Evolutionary conservation across 2,329 filamentous ascomycete genomes (phyloP), one percentile per base, ranked within the genome.

Genomic region (Trichoderma hamatum): DNA sequence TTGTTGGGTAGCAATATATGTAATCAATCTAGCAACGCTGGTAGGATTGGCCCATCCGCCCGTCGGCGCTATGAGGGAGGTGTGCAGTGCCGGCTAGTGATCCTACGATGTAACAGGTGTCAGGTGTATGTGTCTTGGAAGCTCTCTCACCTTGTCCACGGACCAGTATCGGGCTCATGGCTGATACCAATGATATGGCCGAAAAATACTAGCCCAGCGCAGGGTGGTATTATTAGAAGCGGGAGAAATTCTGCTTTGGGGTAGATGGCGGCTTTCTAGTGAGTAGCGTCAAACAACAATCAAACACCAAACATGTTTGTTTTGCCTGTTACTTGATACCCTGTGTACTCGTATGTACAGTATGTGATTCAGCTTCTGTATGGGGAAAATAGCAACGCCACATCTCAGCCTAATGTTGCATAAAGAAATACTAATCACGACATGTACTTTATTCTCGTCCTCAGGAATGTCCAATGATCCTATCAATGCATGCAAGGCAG

Each of bases 41-140:
- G 30, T 30, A 36, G 62, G 34, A 65, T 32, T 65, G 62, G 51
- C 51, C 46, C 46, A 49, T 49, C 46, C 62, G 39, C 36, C 49
- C 46, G 49, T 51, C 32, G 62, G 34, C 56, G 34, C 24, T 13
- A 21, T 3, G 14, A 30, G 43, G 34, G 51, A 24, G 51, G 51
- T 55, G 61, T n/a, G 36, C 16, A 7, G 51, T 56, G 51, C 34
- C 58, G 26, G 21, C 36, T 28, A 46, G 51, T 36, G 51, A 65
- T 56, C 51, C 62, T 65, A 24, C 52, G 14, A 56, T 65, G 62
- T 46, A 56, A 65, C 62, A 56, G 51, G 51, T 21, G 62, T 30
- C 49, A 55, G 32, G 49, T 63, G 46, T 32, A 32, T 21, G 9
- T 61, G 58, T 61, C 11, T 32, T 46, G 49, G 28, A 52, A 56